Conservation (phyloP, 2,329 filamentous ascomycete species). For the Epicoccum nigrum region DNA sequence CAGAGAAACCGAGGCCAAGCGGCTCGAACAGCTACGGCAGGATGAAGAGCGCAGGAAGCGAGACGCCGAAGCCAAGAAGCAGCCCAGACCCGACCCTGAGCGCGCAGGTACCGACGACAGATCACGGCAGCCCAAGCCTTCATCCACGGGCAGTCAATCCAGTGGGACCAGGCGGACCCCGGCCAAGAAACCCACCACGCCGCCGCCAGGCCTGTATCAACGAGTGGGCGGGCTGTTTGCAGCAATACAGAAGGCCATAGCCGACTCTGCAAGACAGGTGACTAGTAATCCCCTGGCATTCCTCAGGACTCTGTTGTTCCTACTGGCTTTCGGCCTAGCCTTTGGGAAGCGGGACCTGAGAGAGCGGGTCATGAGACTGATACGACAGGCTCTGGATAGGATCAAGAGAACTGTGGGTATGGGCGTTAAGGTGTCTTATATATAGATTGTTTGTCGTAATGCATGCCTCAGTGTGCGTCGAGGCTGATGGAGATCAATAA, state of each 20-base stretch:
- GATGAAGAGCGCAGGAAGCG: constrained; percentile 51
- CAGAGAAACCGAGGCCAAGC: constrained; percentile 47
- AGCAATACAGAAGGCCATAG: constrained; percentile 57
- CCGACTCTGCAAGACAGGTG: constrained; percentile 58
- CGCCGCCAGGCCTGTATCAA: constrained; percentile 48
- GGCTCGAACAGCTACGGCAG: constrained; percentile 49
- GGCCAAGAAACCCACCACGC: constrained; percentile 39
- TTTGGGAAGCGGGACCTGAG: constrained; percentile 77
- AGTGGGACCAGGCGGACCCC: constrained; percentile 36
- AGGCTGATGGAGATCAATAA: no score
- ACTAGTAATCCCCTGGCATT: constrained; percentile 62
- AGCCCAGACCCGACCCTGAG: constrained; percentile 4
- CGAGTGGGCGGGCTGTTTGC: constrained; percentile 54
- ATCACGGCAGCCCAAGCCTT: constrained; percentile 23
- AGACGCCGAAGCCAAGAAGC: constrained; percentile 44
- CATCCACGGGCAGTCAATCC: constrained; percentile 35
- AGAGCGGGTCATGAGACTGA: constrained; percentile 71
- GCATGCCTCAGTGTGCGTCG: not conserved
- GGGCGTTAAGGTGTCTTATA: constrained; percentile 97
- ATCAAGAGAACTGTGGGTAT: constrained; percentile 85
- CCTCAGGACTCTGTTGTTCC: constrained; percentile 73
- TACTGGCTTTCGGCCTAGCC: constrained; percentile 77
- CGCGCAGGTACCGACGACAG: not conserved
- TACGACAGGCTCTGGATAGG: constrained; percentile 79
- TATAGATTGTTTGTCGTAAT: constrained; percentile 46